Evolutionary conservation across 805 yeast species (phyloP), one percentile per base, ranked within the genome.

Genomic region (Starmerella bombi): DNA sequence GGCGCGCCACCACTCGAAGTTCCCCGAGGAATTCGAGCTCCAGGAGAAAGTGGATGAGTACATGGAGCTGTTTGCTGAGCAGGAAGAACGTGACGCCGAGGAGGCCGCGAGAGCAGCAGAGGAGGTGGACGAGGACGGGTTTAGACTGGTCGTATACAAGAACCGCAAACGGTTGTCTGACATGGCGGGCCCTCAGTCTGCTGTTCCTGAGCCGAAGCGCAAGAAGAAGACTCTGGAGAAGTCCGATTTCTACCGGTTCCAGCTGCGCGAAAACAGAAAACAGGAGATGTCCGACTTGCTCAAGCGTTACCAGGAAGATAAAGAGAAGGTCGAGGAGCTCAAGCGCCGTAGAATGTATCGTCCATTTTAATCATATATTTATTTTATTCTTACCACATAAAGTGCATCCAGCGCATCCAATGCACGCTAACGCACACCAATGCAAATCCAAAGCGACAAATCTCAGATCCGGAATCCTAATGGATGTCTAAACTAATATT

Each of bases 161-260:
- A 86, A 82, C 56, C 72, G 94, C 48, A 84, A 82, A 66, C 76
- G 91, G 2, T 72, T 78, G 59, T 74, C 75, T 47, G 81, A 81
- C 46, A 67, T 84, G 30, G 43, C 48, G 10, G 40, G 47, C 12
- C 49, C 52, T 0, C 41, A 56, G 15, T 34, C n/a, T 9, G 37
- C n/a, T 8, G 39, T 34, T 3, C 55, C 56, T 17, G 40, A 43
- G 21, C 46, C 42, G 10, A 42, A 36, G 37, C 40, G 66, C 39
- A 79, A 72, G 59, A 66, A 70, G 63, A 75, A 78, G 60, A 74
- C 71, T 60, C 76, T 76, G 56, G 86, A 82, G 53, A 83, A 86
- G 66, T 70, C 72, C 50, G 97, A 93, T 62, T 91, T 91, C 67
- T 91, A 91, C 67, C 71, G 94, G 54, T 91, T 86, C 74, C 99